Evolutionary conservation across 2,329 filamentous ascomycete genomes (phyloP).

Genomic region (Sporothrix variecibatus): DNA sequence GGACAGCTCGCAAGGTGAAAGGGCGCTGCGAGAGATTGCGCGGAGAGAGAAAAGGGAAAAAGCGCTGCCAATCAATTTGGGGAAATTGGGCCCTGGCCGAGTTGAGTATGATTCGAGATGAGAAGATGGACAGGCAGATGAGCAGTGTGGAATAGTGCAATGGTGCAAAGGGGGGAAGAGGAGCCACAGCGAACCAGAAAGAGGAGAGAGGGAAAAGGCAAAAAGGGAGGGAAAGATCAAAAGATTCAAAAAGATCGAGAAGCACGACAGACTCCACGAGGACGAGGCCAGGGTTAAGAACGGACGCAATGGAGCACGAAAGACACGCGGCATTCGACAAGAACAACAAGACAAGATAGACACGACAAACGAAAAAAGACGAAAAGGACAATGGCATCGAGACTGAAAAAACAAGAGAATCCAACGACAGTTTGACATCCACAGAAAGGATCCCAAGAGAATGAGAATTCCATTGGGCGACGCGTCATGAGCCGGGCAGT

Average conservation of each 20-base stretch:
- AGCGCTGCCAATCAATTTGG: slow-evolving; percentile 27
- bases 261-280: not conserved
- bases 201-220: not conserved
- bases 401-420: not conserved
- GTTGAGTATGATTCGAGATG: slow-evolving; percentile 13
- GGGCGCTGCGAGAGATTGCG: not conserved
- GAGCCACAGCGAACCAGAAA: not conserved
- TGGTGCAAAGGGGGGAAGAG: not conserved
- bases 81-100: slow-evolving; percentile 22
- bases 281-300: slow-evolving; percentile 10
- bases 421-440: not conserved
- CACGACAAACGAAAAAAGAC: not conserved
- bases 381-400: not conserved
- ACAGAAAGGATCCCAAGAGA: not conserved
- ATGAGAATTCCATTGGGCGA: slow-evolving; percentile 15
- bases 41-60: slow-evolving; percentile 14
- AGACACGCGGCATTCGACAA: not conserved
- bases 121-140: not conserved
- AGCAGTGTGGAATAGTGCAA: not conserved
- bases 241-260: not conserved
- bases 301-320: not conserved
- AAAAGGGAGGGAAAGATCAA: not conserved
- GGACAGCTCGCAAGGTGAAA: not conserved
- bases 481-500: slow-evolving; percentile 10
- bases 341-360: not conserved